These are phyloP conservation scores for Tetrapisispora iriomotensis DNA, from an alignment of 805 yeast species.

Conservation along the genomic window DNA sequence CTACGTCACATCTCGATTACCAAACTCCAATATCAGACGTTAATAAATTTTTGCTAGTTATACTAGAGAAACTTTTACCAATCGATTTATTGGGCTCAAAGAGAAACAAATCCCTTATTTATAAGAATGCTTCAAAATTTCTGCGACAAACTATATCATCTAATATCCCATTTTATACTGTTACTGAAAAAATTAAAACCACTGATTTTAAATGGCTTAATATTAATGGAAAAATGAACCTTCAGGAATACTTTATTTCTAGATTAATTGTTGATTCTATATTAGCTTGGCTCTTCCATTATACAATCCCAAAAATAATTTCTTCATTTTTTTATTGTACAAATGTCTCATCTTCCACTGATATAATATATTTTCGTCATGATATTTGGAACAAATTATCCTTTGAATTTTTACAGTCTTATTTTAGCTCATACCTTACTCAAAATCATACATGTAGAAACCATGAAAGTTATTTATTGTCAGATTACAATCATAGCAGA, in stretches of 20 bases:
- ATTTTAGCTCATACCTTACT: conserved; percentile 32
- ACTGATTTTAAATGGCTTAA: conserved; percentile 50
- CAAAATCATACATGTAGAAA: conserved; percentile 11
- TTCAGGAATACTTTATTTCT: conserved; percentile 35
- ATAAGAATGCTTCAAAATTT: conserved; percentile 30
- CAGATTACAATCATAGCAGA: conserved; percentile 30
- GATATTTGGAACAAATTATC: conserved; percentile 44
- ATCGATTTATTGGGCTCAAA: conserved; percentile 41
- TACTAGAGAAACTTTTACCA: conserved; percentile 45
- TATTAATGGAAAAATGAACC: conserved; percentile 25
- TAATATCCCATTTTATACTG: conserved; percentile 22
- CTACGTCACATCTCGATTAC: conserved; percentile 24
- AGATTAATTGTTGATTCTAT: conserved; percentile 33
- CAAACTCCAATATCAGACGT: conserved; percentile 31
- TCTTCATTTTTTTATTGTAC: conserved; percentile 58
- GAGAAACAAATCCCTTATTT: conserved; percentile 37
- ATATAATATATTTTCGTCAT: conserved; percentile 45
- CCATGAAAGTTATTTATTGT: conserved; percentile 15
- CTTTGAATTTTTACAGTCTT: conserved; percentile 34
- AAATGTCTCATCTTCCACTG: conserved; percentile 36
- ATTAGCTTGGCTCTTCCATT: conserved; percentile 47
- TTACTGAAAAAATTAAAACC: conserved; percentile 27
- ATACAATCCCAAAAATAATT: conserved; percentile 39
- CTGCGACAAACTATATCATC: conserved; percentile 34
- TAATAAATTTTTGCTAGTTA: conserved; percentile 32